Evolutionary conservation across 257 asterid genomes (phyloP), one percentile per base, ranked within the genome.

Genomic region (Paulownia fortunei): DNA sequence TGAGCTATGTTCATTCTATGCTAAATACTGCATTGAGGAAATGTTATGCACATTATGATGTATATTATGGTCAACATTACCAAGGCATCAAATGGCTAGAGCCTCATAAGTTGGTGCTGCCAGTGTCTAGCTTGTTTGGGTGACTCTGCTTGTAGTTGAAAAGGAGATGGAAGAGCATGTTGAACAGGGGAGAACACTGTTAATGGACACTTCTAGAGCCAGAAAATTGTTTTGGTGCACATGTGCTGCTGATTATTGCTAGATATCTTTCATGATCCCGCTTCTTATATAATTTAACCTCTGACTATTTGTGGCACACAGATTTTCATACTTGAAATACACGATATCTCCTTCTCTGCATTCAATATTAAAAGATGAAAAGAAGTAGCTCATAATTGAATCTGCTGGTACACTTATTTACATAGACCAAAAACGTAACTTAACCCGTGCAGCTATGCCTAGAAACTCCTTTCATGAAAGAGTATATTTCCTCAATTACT

Each of bases 1-100:
- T 41, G 18, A 76, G 26, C 65, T 61, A 67, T 76, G 26, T 61
- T 68, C 74, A 34, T 62, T 68, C 72, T 9, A 0, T 10, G 72
- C 56, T 6, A 55, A 49, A 24, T 32, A 16, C 11, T 66, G 56
- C 66, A 30, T 66, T 58, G 49, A 30, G 72, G 58, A 42, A 10
- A 27, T 5, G 16, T 59, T 59, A 11, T 26, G 24, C 58, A 51
- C 58, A 51, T 51, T 1, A n/a, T 51, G 13, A 41, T 41, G 47
- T 51, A n/a, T 51, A 18, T 51, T 51, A 47, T 51, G 24, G 58
- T 51, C 9, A 51, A n/a, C 58, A 3, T 23, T 59, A 23, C 44
- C 54, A 16, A 42, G 52, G 23, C 7, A 47, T 49, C 27, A 66
- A 41, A 66, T 41, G 8, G 21, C 56, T 66, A 27, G 19, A 21